phyloP scores from a whole-genome alignment of 495 filamentous ascomycete species.

The Aspergillus cristatus region DNA sequence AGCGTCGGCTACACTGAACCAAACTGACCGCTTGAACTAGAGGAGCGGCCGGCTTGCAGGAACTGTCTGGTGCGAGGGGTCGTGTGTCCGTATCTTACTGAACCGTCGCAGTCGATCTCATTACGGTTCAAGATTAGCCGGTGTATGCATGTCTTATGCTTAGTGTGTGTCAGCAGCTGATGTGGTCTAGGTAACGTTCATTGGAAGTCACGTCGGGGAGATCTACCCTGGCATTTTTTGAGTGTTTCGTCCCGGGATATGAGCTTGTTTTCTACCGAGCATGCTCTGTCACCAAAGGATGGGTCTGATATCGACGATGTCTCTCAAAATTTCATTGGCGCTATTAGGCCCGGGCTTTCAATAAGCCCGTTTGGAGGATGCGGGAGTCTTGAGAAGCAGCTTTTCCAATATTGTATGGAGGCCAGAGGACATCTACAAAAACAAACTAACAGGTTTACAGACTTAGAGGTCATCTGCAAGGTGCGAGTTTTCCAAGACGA shows the following conservation, averaged over 20 bases:
- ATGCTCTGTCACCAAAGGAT: background rate
- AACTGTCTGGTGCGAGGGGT: conserved; percentile 2
- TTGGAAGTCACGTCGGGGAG: background rate
- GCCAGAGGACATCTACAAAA: background rate
- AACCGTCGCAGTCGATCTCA: background rate
- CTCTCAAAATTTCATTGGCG: background rate
- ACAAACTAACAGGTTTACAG: background rate
- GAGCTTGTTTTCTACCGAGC: background rate
- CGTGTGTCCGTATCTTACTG: conserved; percentile 1
- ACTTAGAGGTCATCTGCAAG: conserved; percentile 2
- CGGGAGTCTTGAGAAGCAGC: background rate
- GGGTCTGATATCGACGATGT: no score
- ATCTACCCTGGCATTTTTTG: background rate
- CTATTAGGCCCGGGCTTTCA: background rate
- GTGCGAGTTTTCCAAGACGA: conserved; percentile 2
- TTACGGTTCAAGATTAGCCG: conserved; percentile 1
- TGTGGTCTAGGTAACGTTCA: background rate
- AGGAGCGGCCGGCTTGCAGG: conserved; percentile 2
- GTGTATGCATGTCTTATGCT: background rate
- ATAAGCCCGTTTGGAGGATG: background rate
- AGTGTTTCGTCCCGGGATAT: conserved; percentile 1
- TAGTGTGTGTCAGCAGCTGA: no score
- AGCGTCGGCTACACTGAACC: no score
- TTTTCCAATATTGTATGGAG: conserved; percentile 3
- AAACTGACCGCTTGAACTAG: background rate